Conservation (phyloP, 2,329 filamentous ascomycete genomes). For the Phyllosticta capitalensis region DNA sequence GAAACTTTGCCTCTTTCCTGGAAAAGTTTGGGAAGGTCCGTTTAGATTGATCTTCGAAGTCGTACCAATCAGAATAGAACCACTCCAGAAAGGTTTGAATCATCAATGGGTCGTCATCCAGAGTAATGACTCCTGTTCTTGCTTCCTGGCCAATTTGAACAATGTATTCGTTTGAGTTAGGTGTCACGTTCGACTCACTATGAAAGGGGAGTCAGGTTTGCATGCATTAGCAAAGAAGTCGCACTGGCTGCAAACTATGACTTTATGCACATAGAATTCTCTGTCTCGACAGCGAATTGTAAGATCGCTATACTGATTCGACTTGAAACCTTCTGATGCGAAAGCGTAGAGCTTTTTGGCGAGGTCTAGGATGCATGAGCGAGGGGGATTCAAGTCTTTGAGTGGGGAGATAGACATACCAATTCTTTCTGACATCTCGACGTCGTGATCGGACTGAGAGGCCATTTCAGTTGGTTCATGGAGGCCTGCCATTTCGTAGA, state of each 20-base stretch:
- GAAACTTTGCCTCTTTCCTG: background rate
- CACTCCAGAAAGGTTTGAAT: slow-evolving; percentile 6
- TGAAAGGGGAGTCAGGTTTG: background rate
- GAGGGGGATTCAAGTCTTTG: too few relatives aligned
- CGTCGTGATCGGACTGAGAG: too few relatives aligned
- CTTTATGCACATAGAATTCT: background rate
- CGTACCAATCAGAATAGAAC: background rate
- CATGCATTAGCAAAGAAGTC: background rate
- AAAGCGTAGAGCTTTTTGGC: too few relatives aligned
- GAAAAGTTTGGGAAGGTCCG: background rate
- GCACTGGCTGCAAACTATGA: background rate
- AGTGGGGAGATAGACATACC: too few relatives aligned
- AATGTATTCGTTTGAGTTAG: background rate
- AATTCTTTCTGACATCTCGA: too few relatives aligned
- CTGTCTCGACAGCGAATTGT: background rate
- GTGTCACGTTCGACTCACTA: background rate
- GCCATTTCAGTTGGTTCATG: too few relatives aligned
- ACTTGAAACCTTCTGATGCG: background rate
- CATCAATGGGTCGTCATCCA: slow-evolving; percentile 1
- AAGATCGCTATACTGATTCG: background rate
- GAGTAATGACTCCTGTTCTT: background rate
- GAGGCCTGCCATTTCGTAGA: too few relatives aligned
- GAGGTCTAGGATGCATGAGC: too few relatives aligned
- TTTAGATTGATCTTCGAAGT: background rate
- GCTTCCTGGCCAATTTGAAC: background rate